phyloP scores from a whole-genome alignment of 441 rosid genomes.

The Viola pubescens region DNA sequence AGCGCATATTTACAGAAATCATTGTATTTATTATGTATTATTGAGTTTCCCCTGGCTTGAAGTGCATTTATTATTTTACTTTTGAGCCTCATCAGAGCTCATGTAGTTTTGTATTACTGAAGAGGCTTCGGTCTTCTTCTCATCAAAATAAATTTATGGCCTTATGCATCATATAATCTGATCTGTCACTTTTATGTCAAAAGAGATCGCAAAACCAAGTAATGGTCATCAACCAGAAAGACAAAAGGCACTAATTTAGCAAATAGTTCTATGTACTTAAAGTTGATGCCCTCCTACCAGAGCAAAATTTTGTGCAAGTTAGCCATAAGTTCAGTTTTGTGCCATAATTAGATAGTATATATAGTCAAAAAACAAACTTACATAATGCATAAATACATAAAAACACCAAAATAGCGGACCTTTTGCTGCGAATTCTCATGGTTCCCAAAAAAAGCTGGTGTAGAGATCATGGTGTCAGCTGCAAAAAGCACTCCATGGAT shows the following conservation, averaged over 20 bases:
- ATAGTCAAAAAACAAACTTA: neutral
- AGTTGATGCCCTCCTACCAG: neutral
- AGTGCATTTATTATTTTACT: constrained; percentile 21
- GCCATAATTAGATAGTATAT: neutral
- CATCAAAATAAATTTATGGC: constrained; percentile 14
- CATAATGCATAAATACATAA: neutral
- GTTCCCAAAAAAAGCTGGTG: too few relatives aligned
- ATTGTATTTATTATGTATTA: constrained; percentile 17
- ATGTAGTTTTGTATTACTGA: constrained; percentile 31
- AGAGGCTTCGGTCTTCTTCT: constrained; percentile 39
- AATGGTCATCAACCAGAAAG: neutral
- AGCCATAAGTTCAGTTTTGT: too few relatives aligned
- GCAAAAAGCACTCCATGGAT: neutral
- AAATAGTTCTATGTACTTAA: neutral
- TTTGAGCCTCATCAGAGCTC: constrained; percentile 14
- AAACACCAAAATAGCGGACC: constrained; percentile 13
- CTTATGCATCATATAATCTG: too few relatives aligned
- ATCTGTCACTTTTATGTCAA: too few relatives aligned
- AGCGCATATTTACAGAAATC: neutral
- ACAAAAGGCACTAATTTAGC: neutral
- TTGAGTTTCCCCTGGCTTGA: constrained; percentile 15
- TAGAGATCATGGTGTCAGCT: neutral
- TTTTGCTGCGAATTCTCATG: constrained; percentile 8
- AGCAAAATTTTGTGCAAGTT: neutral
- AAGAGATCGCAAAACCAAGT: neutral